These are phyloP conservation scores for Gnetum montanum DNA, from an alignment of 75 land plant species.

Conservation along the genomic window DNA sequence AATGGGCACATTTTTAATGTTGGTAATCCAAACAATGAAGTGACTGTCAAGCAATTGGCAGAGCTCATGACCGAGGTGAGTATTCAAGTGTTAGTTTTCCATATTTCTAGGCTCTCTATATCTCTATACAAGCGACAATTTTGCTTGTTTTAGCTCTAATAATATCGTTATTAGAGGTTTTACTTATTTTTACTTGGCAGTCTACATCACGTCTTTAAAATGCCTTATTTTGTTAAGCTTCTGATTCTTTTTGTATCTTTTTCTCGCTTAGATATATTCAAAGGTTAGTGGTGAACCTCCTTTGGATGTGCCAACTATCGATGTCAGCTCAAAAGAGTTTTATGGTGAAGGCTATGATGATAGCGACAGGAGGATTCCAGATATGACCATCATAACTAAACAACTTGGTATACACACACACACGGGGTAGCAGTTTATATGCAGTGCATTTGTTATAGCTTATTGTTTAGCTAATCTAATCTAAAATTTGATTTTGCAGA, in stretches of 20 bases:
- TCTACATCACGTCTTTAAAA: not conserved
- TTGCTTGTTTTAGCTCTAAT: not conserved
- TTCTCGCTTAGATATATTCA: slow-evolving; percentile 70
- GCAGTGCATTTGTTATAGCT: not conserved
- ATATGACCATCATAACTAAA: slow-evolving; percentile 91
- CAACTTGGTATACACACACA: slow-evolving; percentile 76
- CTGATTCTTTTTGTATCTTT: not conserved
- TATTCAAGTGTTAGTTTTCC: too few species aligned
- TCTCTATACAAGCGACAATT: too few species aligned
- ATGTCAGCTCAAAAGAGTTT: slow-evolving; percentile 90
- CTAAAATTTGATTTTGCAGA: slow-evolving; percentile 26
- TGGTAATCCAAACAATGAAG: slow-evolving; percentile 94
- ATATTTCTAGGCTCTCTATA: too few species aligned
- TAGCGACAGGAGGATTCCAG: slow-evolving; percentile 95
- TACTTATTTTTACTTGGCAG: not conserved
- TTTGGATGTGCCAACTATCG: slow-evolving; percentile 66
- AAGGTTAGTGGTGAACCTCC: slow-evolving; percentile 77
- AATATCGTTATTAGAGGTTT: slow-evolving; percentile 1
- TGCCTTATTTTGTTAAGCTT: not conserved
- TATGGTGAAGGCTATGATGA: slow-evolving; percentile 99
- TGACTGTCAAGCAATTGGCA: slow-evolving; percentile 82
- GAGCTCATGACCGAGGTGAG: slow-evolving; percentile 87
- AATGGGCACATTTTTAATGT: slow-evolving; percentile 98
- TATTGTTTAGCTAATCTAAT: not conserved
- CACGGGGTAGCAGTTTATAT: not conserved